Base-by-base conservation (phyloP, 345 rosid species). In the Punica granatum region DNA sequence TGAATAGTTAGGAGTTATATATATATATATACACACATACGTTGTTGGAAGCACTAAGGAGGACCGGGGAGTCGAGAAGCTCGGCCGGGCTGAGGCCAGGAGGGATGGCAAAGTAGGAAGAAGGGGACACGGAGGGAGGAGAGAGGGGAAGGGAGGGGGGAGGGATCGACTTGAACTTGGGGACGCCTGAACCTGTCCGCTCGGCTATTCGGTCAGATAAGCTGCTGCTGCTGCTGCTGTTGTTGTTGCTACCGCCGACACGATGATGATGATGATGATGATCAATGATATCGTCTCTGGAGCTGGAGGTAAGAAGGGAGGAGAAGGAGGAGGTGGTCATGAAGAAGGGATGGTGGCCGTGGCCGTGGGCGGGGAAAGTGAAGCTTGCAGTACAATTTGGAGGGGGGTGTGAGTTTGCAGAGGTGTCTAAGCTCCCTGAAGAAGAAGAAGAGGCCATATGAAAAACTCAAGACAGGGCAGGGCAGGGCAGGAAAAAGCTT, bases 31-130 rank as follows among this genome's bases (percentile, higher is more conserved):
- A n/a, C n/a, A n/a, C n/a, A n/a, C n/a, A n/a, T n/a, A n/a, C n/a
- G n/a, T n/a, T 98, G 69, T 82, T 81, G 14, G 83, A 82, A 69
- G 93, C 60, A 85, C 73, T 83, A 42, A 89, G 73, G 36, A 94
- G 76, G 63, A 91, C 95, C 66, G 99, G 98, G 64, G 98, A 91
- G 61, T 94, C 98, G 65, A 91, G 64, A 28, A 89, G 91, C 80
- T 81, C 95, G 41, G 95, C 79, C 0, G 88, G 95, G 84, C 92
- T 88, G 63, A 88, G 75, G 11, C 95, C 95, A 21, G 92, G 80
- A 66, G 96, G 95, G 68, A 86, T 86, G 70, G 96, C 73, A 70
- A 92, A 92, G 88, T 63, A 90, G 67, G 90, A 74, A 72, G 96
- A 82, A 67, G 83, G 95, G 32, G 93, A 90, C 59, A 87, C 74